A percentile compares a stretch with the other conserved stretches of the same genome.
These are phyloP conservation scores for Phytophthora tubulina DNA, from an alignment of 352 stramenopile species.

Conservation along the genomic window DNA sequence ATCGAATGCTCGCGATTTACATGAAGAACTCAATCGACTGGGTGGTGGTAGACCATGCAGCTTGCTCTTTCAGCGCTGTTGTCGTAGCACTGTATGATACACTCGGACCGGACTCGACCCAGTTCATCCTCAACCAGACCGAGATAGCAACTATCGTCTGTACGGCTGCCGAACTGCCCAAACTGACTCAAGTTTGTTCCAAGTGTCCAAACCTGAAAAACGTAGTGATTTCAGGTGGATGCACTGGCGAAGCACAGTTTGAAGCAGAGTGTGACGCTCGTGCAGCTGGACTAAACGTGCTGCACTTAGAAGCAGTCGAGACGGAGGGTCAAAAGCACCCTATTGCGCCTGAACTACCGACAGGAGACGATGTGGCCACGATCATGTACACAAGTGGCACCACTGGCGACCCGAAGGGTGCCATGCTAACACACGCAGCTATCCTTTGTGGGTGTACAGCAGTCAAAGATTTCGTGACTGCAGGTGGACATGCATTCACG, in stretches of 20 bases:
- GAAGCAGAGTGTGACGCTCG: conserved; percentile 44
- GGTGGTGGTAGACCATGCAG: conserved; percentile 92
- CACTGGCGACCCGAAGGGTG: conserved; percentile 96
- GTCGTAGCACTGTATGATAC: conserved; percentile 84
- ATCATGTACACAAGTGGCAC: conserved; percentile 97
- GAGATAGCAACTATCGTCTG: conserved; percentile 75
- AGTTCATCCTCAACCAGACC: conserved; percentile 84
- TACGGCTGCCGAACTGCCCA: conserved; percentile 60
- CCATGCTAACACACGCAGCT: conserved; percentile 93
- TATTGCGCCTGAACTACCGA: conserved; percentile 42
- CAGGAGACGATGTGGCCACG: conserved; percentile 87
- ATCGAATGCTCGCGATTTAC: conserved; percentile 93
- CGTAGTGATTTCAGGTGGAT: conserved; percentile 52
- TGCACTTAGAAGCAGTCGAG: conserved; percentile 54
- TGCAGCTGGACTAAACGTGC: conserved; percentile 49
- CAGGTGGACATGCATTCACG: conserved; percentile 40
- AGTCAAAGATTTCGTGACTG: conserved; percentile 43
- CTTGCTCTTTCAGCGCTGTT: conserved; percentile 50
- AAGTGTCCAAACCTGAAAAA: conserved; percentile 59
- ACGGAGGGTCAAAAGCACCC: conserved; percentile 46
- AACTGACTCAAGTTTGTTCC: conserved; percentile 47
- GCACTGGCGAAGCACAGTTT: conserved; percentile 41
- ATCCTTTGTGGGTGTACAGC: conserved; percentile 48
- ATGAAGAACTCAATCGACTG: conserved; percentile 98
- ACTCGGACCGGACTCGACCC: conserved; percentile 74